A percentile compares a stretch with the other conserved stretches of the same genome.
Conservation (phyloP, 2,329 filamentous ascomycete species). For the Neofusicoccum umdonicola region DNA sequence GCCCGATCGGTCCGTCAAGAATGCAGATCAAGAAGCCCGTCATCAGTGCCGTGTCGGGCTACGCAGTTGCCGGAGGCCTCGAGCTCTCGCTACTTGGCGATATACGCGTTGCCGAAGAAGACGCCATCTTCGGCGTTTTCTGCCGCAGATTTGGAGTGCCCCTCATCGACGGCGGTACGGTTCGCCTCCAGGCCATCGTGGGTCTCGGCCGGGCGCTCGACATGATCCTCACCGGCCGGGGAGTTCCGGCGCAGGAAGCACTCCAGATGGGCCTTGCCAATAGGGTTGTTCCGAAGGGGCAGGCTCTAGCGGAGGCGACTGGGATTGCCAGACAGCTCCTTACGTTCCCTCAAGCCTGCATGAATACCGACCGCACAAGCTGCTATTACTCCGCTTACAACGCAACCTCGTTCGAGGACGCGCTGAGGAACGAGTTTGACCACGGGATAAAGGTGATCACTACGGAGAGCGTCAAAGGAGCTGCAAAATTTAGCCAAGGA, state of each 20-base stretch:
- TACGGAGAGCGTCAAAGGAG: conserved; percentile 44
- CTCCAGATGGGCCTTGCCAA: no score
- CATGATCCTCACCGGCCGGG: conserved; percentile 56
- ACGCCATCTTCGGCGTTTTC: conserved; percentile 56
- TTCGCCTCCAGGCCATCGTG: conserved; percentile 51
- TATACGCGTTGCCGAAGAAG: conserved; percentile 53
- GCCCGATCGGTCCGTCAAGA: conserved; percentile 54
- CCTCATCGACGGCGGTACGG: conserved; percentile 53
- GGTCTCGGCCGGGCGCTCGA: conserved; percentile 48
- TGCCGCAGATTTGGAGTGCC: conserved; percentile 55
- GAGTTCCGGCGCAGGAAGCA: conserved; percentile 51
- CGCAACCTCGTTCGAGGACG: conserved; percentile 41
- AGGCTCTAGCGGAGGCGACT: no score
- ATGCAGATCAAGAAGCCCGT: conserved; percentile 53
- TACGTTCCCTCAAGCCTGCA: conserved; percentile 52
- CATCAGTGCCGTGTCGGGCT: conserved; percentile 51
- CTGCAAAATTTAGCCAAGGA: conserved; percentile 41
- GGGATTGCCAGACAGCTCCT: conserved; percentile 47
- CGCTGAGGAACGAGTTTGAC: conserved; percentile 42
- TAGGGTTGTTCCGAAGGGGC: no score
- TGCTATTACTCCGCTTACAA: conserved; percentile 53
- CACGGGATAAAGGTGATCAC: conserved; percentile 43
- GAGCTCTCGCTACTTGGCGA: conserved; percentile 55
- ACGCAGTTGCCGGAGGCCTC: conserved; percentile 55
- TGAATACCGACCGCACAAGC: conserved; percentile 51